Evolutionary conservation across 306 rosid species (phyloP).

Genomic region (Psophocarpus tetragonolobus): DNA sequence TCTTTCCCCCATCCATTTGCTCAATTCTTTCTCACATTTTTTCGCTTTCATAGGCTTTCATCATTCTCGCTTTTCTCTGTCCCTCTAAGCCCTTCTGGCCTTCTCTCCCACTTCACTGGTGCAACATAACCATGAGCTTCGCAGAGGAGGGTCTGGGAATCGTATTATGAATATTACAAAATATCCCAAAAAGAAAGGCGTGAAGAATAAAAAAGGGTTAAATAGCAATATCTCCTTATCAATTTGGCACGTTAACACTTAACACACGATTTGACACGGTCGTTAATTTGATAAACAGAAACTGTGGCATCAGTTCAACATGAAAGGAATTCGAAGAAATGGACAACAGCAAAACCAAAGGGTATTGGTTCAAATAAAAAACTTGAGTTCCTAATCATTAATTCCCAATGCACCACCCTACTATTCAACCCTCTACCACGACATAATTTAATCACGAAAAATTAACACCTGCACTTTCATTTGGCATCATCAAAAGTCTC

Average conservation of each 20-base stretch:
- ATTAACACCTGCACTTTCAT: constrained; percentile 40
- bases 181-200: background rate
- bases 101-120: background rate
- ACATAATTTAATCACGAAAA: constrained; percentile 30
- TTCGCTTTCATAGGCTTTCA: background rate
- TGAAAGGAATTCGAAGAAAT: background rate
- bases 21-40: no score
- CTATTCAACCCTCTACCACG: constrained; percentile 8
- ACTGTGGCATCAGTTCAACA: background rate
- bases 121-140: background rate
- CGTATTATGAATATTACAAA: background rate
- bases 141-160: background rate
- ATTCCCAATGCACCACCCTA: background rate
- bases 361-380: background rate
- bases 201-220: background rate
- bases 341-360: background rate
- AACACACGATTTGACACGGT: background rate
- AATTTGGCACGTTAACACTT: background rate
- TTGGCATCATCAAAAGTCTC: constrained; percentile 33
- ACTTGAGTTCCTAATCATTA: background rate
- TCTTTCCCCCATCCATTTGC: background rate
- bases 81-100: background rate
- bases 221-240: background rate
- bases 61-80: background rate
- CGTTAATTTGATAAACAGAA: background rate